Percentiles rank a stretch among this genome's conserved stretches.
Conservation (phyloP, 2,329 filamentous ascomycete genomes). For the Apiospora rasikravindrae region DNA sequence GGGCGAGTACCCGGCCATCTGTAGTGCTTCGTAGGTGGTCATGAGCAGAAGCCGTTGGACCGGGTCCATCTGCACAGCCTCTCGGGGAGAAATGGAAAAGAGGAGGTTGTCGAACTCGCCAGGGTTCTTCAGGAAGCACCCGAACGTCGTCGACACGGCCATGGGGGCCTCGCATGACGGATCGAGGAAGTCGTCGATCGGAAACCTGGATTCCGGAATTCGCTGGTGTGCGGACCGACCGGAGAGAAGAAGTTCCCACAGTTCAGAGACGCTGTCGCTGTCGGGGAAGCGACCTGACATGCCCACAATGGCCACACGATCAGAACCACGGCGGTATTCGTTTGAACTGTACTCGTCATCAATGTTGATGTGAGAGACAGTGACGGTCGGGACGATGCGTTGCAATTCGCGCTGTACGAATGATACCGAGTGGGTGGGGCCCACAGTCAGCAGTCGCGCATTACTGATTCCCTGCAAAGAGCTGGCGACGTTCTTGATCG, state of each 20-base stretch:
- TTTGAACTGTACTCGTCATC: constrained; percentile 14
- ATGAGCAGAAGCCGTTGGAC: constrained; percentile 29
- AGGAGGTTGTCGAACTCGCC: constrained; percentile 32
- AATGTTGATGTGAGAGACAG: not conserved
- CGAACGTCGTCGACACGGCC: constrained; percentile 26
- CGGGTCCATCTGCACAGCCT: constrained; percentile 29
- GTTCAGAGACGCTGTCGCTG: constrained; percentile 40
- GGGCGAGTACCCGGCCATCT: constrained; percentile 33
- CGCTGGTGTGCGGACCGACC: constrained; percentile 33
- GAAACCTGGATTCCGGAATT: constrained; percentile 25
- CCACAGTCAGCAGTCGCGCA: constrained; percentile 20
- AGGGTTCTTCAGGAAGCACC: constrained; percentile 31
- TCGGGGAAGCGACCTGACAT: constrained; percentile 42
- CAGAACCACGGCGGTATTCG: constrained; percentile 25
- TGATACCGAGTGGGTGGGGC: constrained; percentile 27
- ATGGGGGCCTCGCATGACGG: constrained; percentile 24
- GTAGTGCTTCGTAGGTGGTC: constrained; percentile 32
- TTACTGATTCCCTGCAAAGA: not conserved
- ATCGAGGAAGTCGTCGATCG: constrained; percentile 13
- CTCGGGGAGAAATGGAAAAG: constrained; percentile 30
- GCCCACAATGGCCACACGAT: constrained; percentile 43
- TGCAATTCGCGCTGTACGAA: constrained; percentile 26
- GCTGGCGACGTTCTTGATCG: not conserved
- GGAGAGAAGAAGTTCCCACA: constrained; percentile 37
- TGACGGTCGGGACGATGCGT: constrained; percentile 19